phyloP scores from a whole-genome alignment of 139 green algal genomes.

The Dunaliella sp. region DNA sequence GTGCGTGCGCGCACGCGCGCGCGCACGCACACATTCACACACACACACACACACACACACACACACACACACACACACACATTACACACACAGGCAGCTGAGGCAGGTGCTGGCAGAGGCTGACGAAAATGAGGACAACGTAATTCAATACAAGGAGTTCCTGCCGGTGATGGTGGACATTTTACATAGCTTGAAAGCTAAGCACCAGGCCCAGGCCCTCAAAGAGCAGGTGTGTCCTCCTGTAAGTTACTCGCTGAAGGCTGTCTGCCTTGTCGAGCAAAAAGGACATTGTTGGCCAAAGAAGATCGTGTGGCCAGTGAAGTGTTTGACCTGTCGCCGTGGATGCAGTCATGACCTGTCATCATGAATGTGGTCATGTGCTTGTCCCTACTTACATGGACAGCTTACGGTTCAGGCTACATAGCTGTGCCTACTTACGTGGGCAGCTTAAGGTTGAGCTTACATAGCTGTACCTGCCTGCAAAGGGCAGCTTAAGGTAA shows the following conservation, averaged over 20 bases:
- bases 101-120: slow-evolving; percentile 56
- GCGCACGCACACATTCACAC: neutral
- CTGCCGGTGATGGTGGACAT: slow-evolving; percentile 53
- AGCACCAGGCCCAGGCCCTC: slow-evolving; percentile 39
- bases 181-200: slow-evolving; percentile 43
- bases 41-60: neutral
- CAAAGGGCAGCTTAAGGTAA: too few relatives aligned
- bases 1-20: too few relatives aligned
- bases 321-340: too few relatives aligned
- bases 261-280: slow-evolving; percentile 6
- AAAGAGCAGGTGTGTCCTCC: slow-evolving; percentile 9
- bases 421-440: too few relatives aligned
- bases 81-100: neutral
- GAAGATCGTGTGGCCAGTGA: too few relatives aligned
- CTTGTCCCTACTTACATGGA: too few relatives aligned
- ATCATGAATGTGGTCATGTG: too few relatives aligned
- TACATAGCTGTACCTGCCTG: too few relatives aligned
- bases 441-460: too few relatives aligned
- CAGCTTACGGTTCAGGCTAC: too few relatives aligned
- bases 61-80: neutral
- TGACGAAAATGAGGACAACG: slow-evolving; percentile 61
- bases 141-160: slow-evolving; percentile 65
- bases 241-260: slow-evolving; percentile 4
- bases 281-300: slow-evolving; percentile 4
- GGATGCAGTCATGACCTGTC: too few relatives aligned